These are phyloP conservation scores for Cercophora scortea DNA, from an alignment of 495 filamentous ascomycete genomes.

Conservation along the genomic window DNA sequence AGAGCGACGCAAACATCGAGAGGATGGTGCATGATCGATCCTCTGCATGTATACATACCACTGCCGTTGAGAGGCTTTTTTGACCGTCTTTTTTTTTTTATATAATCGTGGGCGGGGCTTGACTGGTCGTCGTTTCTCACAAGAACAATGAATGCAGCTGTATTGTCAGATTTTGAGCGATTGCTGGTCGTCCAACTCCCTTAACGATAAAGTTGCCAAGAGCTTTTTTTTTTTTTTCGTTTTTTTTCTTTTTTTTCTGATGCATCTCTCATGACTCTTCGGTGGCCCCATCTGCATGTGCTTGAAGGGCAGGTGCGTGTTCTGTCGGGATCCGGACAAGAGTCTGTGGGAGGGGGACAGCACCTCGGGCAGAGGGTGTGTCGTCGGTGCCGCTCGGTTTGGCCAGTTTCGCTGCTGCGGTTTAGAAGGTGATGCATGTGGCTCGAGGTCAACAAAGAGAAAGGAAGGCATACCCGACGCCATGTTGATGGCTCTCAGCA, in stretches of 20 bases:
- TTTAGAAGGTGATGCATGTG: constrained; percentile 26
- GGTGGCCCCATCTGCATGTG: constrained; percentile 35
- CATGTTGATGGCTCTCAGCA: constrained; percentile 88
- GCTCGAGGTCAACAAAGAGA: not conserved
- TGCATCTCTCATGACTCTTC: constrained; percentile 23
- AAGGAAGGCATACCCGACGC: constrained; percentile 66
- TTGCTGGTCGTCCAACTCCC: too few species aligned
- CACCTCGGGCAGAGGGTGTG: constrained; percentile 23
- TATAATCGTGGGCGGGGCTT: too few species aligned
- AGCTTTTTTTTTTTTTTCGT: not conserved
- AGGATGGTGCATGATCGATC: too few species aligned
- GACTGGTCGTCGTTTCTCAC: too few species aligned
- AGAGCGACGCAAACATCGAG: too few species aligned
- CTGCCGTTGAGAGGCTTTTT: too few species aligned
- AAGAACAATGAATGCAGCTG: too few species aligned
- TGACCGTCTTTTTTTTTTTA: too few species aligned
- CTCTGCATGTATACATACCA: too few species aligned
- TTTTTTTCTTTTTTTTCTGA: not conserved
- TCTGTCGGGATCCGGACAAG: constrained; percentile 73
- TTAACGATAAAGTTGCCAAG: too few species aligned
- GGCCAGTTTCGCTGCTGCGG: constrained; percentile 47
- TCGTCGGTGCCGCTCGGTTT: constrained; percentile 24
- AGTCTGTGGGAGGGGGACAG: constrained; percentile 62
- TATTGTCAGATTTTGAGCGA: too few species aligned
- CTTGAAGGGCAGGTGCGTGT: constrained; percentile 50